Evolutionary conservation across 2,329 filamentous ascomycete genomes (phyloP), one percentile per base, ranked within the genome.

Genomic region (Penicillium olsonii): DNA sequence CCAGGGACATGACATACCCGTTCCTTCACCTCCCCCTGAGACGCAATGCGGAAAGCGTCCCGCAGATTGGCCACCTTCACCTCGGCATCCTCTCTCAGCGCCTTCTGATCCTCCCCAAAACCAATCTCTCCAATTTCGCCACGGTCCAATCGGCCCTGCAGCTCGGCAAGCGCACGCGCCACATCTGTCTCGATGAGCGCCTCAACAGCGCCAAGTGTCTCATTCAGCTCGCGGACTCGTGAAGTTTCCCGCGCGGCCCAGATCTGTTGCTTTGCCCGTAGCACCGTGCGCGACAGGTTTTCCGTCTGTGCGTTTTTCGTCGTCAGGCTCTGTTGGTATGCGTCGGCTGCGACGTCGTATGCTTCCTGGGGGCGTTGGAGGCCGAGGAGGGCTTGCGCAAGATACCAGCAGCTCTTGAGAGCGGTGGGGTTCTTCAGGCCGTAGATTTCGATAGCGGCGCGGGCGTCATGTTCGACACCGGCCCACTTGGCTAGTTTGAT

Each of bases 331-430:
- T 87, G 72, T 4, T 82, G 74, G 71, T 96, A 95, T 8, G 92
- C 92, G 31, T 75, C 78, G 19, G 86, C 75, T 1, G 88, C 90
- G 50, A 83, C 84, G 1, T 78, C 71, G 12, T 95, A 79, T 0
- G 92, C 91, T 63, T 87, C 87, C 50, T 89, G 84, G 29, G 84
- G 85, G 57, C 87, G 83, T 42, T 83, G 78, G 2, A 95, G 78
- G 1, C 81, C 80, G n/a, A 95, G 77, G 57, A 95, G 85, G 0
- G 92, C 90, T 71, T 95, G 88, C 3, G 90, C 85, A 20, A 95
- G 81, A 66, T 91, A 89, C 70, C 87, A 95, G 64, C 84, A 83
- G 7, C 88, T 90, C 72, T 97, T 97, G 75, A 95, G 86, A 61
- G 82, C 84, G 38, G 74, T 73, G 17, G 80, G 76, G 22, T 68